Evolutionary conservation across 208 protist genomes (phyloP), one percentile per base, ranked within the genome.

Genomic region (Trichomonas vaginalis): DNA sequence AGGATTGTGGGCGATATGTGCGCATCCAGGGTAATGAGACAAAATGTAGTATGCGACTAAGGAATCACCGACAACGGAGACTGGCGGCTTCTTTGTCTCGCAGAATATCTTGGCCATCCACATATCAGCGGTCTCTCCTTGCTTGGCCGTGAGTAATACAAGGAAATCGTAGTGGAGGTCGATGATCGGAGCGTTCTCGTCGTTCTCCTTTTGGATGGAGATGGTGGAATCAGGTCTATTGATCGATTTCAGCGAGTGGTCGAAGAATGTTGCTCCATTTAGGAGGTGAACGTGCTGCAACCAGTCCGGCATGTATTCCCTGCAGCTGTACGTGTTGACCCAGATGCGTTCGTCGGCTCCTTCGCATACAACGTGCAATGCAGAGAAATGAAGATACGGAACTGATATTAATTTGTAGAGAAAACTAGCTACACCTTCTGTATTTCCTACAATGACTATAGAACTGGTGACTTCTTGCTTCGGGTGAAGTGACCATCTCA

Each of bases 121-220:
- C 86, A 92, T 92, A 92, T 92, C 86, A 39, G 86, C 86, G 8
- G 45, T 92, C 37, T 92, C 86, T 39, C 86, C 86, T 47, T 92
- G 40, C 46, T 92, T 92, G 9, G 86, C 86, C 23, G 86, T 92
- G 0, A 92, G 45, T 14, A 92, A 32, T 0, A 92, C 37, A 0
- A 92, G 35, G 45, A 56, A 92, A 32, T 92, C 86, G 45, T 92
- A 92, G 39, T 27, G 45, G 0, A 92, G 14, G 15, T 92, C 46
- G 10, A 92, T n/a, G 12, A 92, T 92, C 0, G 45, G 42, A 27
- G 42, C 27, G 15, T 8, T 8, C 46, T 92, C 86, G 39, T 92
- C 86, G 21, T 70, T 70, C 56, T 70, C 56, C 56, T 70, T 70
- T 27, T 70, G 56, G 56, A 70, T 70, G 4, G 56, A 70, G 4